phyloP scores from a whole-genome alignment of 2,329 filamentous ascomycete genomes.

The Fusarium goolgardi region DNA sequence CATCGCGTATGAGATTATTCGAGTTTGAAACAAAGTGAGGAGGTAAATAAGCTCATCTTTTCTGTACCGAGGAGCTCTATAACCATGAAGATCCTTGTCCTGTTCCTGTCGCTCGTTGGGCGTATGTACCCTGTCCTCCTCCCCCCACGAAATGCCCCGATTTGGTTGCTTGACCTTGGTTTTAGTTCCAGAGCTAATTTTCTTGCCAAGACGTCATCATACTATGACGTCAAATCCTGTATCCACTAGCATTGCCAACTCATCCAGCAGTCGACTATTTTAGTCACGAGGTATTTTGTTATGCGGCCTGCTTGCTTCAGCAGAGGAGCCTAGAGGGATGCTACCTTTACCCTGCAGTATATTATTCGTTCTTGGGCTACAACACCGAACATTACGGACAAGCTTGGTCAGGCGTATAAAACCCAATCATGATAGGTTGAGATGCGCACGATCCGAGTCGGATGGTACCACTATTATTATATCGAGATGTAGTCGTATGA shows the following conservation, averaged over 20 bases:
- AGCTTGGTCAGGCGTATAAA: neutral
- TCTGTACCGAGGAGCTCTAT: neutral
- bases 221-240: constrained; percentile 29
- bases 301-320: neutral
- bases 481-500: neutral
- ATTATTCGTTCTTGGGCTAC: neutral
- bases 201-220: constrained; percentile 21
- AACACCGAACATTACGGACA: neutral
- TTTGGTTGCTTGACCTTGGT: constrained; percentile 3
- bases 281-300: neutral
- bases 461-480: constrained; percentile 13
- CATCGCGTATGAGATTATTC: neutral
- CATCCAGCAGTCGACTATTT: neutral
- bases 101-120: constrained; percentile 15
- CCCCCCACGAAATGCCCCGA: constrained; percentile 1
- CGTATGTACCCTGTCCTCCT: neutral
- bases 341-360: neutral
- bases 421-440: neutral
- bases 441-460: neutral
- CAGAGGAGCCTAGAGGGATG: neutral
- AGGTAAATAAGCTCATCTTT: neutral
- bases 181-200: constrained; percentile 10
- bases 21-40: neutral
- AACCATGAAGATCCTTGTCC: constrained; percentile 5
- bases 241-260: neutral